These are phyloP conservation scores for Rhododendron henanense DNA, from an alignment of 148 eudicot genomes.

Conservation along the genomic window DNA sequence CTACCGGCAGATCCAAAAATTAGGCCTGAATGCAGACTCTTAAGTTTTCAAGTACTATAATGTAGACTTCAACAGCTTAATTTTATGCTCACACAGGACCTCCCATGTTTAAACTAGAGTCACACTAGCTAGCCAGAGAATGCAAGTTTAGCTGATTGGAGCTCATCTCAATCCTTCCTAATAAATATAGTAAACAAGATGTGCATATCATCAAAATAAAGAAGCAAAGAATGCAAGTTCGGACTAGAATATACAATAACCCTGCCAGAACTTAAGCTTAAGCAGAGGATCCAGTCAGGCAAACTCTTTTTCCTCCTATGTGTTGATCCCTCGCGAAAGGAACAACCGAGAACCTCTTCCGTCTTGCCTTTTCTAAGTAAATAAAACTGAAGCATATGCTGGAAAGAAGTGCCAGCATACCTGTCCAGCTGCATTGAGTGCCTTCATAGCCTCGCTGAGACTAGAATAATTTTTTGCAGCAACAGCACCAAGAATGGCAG, in stretches of 20 bases:
- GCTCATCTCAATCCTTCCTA: background rate
- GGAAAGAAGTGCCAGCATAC: slow-evolving; percentile 29
- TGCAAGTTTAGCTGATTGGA: background rate
- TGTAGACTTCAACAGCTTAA: background rate
- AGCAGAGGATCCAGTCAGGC: background rate
- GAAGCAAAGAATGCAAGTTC: slow-evolving; percentile 3
- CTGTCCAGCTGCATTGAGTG: slow-evolving; percentile 86
- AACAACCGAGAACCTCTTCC: background rate
- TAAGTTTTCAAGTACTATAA: background rate
- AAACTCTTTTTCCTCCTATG: background rate
- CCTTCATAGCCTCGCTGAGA: slow-evolving; percentile 86
- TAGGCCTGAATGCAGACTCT: background rate
- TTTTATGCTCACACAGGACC: background rate
- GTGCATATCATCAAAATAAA: background rate
- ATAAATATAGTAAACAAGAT: background rate
- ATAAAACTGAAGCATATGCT: background rate
- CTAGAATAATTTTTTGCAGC: slow-evolving; percentile 78
- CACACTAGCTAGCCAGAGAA: background rate
- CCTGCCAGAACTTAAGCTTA: background rate
- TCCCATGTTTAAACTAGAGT: background rate
- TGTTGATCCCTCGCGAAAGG: background rate
- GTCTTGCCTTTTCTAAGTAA: background rate
- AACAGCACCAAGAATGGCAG: slow-evolving; percentile 96
- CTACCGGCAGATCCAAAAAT: background rate
- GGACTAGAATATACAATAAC: background rate